Percentiles rank a stretch among this genome's conserved stretches.
Conservation (phyloP, 2,329 filamentous ascomycete genomes). For the Neurospora sp. region DNA sequence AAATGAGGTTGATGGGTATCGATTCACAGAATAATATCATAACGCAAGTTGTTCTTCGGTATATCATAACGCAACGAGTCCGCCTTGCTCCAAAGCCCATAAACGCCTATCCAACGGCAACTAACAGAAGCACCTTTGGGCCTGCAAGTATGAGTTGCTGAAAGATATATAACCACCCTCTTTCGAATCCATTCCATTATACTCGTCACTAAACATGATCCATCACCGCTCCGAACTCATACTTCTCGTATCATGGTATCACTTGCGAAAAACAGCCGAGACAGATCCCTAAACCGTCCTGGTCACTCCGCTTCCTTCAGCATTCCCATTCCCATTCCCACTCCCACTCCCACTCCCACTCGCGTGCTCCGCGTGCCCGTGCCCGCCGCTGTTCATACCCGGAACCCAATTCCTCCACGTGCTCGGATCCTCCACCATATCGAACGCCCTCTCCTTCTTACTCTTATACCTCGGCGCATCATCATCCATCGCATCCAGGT, state of each 20-base stretch:
- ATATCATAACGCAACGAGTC: background rate
- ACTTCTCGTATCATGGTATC: background rate
- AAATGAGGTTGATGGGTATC: background rate
- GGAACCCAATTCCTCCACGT: slow-evolving; percentile 28
- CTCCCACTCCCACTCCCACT: background rate
- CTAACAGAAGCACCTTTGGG: too few relatives aligned
- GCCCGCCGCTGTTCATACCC: background rate
- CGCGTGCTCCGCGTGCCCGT: background rate
- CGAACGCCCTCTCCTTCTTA: slow-evolving; percentile 41
- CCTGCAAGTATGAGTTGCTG: too few relatives aligned
- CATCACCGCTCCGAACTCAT: background rate
- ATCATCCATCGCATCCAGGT: slow-evolving; percentile 31
- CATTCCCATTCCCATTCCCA: background rate
- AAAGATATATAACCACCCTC: background rate
- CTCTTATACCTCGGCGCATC: slow-evolving; percentile 28
- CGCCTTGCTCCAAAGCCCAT: background rate
- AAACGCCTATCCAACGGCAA: background rate
- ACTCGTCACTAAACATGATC: background rate
- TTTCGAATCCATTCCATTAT: background rate
- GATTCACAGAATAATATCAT: background rate
- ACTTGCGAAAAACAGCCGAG: background rate
- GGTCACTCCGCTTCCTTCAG: background rate
- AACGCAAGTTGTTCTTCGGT: background rate
- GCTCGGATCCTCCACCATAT: slow-evolving; percentile 40
- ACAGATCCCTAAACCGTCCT: background rate